Base-by-base conservation (phyloP, 352 stramenopile genomes). In the Plasmopara viticola region DNA sequence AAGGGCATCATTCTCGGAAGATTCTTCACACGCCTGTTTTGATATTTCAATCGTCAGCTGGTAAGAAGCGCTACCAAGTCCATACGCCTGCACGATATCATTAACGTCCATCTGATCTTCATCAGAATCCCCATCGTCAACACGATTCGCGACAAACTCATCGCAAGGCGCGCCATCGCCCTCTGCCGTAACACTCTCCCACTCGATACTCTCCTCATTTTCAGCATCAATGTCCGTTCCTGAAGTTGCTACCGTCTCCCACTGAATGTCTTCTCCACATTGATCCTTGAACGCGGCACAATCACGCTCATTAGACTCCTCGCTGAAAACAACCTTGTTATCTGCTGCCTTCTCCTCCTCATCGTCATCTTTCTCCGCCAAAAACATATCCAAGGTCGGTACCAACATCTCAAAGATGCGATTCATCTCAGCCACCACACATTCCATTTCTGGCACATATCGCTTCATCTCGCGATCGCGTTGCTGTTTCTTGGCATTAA, bases 361-460 rank as follows among this genome's bases (percentile, higher is more conserved):
- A 2, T 55, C 48, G 9, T 37, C 18, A 38, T 29, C 18, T 9
- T 66, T 43, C 2, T 42, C 25, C 13, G 78, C 4, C 18, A 71
- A 58, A 58, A 90, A 90, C 7, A 71, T 64, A 37, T 90, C 79
- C 12, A 90, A 45, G 14, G 76, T 90, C 31, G 79, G 79, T 20
- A 90, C 70, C 6, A 90, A 52, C 31, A 90, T 86, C 58, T 86
- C 70, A 51, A 87, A 88, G 31, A 82, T 69, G n/a, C 65, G 68
- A 52, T 90, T 68, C 79, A 87, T 87, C 56, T 87, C 79, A 15
- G 68, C 47, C 2, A 90, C 50, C 47, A 79, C 62, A 13, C 70
- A 59, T 58, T 87, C 77, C 60, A 90, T 88, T 53, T 90, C 79
- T 0, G 73, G 68, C 14, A 78, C 60, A 37, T 65, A 54, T 17